These are phyloP conservation scores for Nitzschia sp. DNA, from an alignment of 108 stramenopile genomes.

Conservation along the genomic window DNA sequence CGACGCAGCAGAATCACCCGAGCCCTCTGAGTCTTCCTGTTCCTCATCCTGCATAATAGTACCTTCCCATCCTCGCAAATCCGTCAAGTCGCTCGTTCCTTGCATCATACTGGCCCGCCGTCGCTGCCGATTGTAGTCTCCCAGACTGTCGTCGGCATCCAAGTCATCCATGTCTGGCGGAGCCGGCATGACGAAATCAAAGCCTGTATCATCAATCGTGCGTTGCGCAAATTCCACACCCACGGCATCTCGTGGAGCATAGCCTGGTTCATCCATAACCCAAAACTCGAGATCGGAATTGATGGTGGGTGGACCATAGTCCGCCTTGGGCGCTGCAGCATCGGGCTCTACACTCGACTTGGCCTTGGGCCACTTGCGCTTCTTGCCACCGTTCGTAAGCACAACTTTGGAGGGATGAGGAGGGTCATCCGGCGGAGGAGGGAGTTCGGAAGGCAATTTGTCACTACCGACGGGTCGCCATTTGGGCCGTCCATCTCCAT, in stretches of 20 bases:
- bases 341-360: neutral
- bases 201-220: constrained; percentile 15
- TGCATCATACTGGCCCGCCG: no score
- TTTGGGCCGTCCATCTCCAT: neutral
- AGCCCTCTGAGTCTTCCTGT: constrained; percentile 10
- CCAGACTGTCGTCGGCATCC: constrained; percentile 10
- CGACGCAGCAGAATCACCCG: constrained; percentile 15
- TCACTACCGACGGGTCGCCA: neutral
- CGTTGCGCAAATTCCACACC: constrained; percentile 11
- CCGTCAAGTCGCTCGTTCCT: neutral
- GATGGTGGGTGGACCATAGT: constrained; percentile 41
- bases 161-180: constrained; percentile 9
- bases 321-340: neutral
- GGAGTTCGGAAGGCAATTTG: neutral
- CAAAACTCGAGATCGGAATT: constrained; percentile 45
- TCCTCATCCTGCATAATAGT: constrained; percentile 21
- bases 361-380: constrained; percentile 6
- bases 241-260: constrained; percentile 25
- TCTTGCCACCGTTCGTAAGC: neutral
- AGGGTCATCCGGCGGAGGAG: neutral
- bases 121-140: neutral
- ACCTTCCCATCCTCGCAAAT: constrained; percentile 22
- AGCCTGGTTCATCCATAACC: constrained; percentile 47
- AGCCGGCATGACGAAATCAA: constrained; percentile 15
- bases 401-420: neutral